Evolutionary conservation across 1,139 yeast genomes (phyloP).

Genomic region (Diutina siamensis): DNA sequence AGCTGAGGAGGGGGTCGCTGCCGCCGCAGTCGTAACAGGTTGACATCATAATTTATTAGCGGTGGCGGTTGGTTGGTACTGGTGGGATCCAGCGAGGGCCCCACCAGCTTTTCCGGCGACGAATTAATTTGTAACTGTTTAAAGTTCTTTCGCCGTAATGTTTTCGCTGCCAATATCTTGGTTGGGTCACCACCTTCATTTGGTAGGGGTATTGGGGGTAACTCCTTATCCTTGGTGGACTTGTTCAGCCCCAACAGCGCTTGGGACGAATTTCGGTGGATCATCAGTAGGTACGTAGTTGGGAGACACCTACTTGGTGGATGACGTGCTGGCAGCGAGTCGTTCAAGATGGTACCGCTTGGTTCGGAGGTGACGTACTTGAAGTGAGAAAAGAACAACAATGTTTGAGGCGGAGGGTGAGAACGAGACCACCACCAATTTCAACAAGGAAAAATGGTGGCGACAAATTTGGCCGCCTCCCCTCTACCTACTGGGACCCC

Average conservation of each 20-base stretch:
- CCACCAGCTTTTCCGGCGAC: conserved; percentile 7
- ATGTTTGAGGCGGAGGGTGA: background rate
- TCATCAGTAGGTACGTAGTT: conserved; percentile 11
- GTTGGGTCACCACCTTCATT: conserved; percentile 9
- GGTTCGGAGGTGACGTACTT: background rate
- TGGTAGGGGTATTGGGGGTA: conserved; percentile 28
- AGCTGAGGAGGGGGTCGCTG: conserved; percentile 6
- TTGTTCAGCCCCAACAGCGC: conserved; percentile 16
- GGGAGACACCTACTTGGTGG: too few species aligned
- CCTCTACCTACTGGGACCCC: too few species aligned
- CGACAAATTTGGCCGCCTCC: too few species aligned
- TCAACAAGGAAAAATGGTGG: background rate
- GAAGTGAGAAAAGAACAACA: conserved; percentile 5
- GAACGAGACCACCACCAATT: background rate
- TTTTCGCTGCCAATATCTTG: conserved; percentile 34
- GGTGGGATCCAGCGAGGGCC: conserved; percentile 7
- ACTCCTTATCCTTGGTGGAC: conserved; percentile 19
- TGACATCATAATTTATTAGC: background rate
- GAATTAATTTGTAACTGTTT: conserved; percentile 47
- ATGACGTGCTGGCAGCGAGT: background rate
- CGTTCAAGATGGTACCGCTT: too few species aligned
- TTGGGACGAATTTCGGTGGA: conserved; percentile 17
- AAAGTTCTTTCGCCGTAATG: conserved; percentile 62
- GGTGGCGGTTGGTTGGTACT: background rate
- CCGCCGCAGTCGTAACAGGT: background rate